Percentiles rank a stretch among this genome's conserved stretches.
Evolutionary conservation across 306 rosid species (phyloP).

Genomic region (Glycine soja): DNA sequence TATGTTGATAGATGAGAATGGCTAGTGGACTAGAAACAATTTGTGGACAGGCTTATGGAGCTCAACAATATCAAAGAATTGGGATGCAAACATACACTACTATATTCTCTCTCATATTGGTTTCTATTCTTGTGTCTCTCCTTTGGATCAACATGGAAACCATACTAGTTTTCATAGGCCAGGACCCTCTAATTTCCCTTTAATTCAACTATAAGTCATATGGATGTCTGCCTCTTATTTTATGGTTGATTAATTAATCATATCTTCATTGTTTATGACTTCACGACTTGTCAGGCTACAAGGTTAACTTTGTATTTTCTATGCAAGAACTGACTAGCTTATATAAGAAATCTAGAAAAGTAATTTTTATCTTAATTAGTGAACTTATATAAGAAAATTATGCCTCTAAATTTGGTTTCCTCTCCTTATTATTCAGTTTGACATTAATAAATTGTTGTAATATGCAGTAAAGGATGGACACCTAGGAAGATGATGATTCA

Average conservation of each 20-base stretch:
- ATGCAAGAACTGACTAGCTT: neutral
- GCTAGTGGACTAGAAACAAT: too few species aligned
- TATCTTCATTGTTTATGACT: constrained; percentile 23
- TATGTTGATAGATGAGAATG: too few species aligned
- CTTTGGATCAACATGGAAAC: too few species aligned
- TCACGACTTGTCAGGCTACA: neutral
- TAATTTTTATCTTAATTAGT: constrained; percentile 38
- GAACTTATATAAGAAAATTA: constrained; percentile 5
- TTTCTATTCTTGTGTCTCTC: too few species aligned
- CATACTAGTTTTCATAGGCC: too few species aligned
- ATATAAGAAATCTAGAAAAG: constrained; percentile 59
- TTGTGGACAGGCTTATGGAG: too few species aligned
- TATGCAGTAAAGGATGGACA: constrained; percentile 48
- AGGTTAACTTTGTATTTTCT: constrained; percentile 11
- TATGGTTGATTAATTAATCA: constrained; percentile 17
- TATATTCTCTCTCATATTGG: too few species aligned
- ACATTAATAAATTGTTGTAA: constrained; percentile 46
- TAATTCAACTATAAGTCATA: neutral
- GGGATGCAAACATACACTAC: too few species aligned
- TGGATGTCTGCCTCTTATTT: constrained; percentile 6
- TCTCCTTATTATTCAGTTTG: constrained; percentile 44
- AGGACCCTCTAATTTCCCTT: too few species aligned
- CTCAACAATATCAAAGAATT: too few species aligned
- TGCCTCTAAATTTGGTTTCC: constrained; percentile 14
- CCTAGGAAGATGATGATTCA: constrained; percentile 75